Percentiles rank a stretch among this genome's conserved stretches.
Conservation (phyloP, 306 rosid species). For the Acmispon strigosus region DNA sequence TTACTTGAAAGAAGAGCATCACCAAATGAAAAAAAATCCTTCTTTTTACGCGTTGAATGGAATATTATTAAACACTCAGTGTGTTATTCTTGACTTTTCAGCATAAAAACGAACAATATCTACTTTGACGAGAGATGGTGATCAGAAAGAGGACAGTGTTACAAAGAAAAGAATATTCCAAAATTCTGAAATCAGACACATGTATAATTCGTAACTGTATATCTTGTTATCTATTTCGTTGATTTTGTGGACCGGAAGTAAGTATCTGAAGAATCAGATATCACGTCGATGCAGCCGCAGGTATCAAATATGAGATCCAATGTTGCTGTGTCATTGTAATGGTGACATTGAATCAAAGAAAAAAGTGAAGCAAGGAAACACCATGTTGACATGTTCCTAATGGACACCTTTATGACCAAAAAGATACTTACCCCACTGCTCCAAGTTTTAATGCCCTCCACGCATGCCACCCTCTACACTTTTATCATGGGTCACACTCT, state of each 20-base stretch:
- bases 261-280: background rate
- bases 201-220: background rate
- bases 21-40: too few species aligned
- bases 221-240: background rate
- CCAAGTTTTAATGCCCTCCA: constrained; percentile 7
- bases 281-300: background rate
- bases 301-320: constrained; percentile 7
- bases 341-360: background rate
- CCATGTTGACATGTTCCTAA: background rate
- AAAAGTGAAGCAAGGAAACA: constrained; percentile 2
- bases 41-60: too few species aligned
- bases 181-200: background rate
- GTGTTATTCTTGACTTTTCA: too few species aligned
- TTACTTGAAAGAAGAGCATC: too few species aligned
- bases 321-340: background rate
- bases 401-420: background rate
- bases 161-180: background rate
- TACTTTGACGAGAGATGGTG: background rate
- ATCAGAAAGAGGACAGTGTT: background rate
- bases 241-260: background rate
- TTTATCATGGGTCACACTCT: background rate
- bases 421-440: background rate
- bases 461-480: background rate
- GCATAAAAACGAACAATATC: background rate
- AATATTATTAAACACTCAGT: too few species aligned